Conservation (phyloP, 345 rosid species). For the Adansonia digitata region DNA sequence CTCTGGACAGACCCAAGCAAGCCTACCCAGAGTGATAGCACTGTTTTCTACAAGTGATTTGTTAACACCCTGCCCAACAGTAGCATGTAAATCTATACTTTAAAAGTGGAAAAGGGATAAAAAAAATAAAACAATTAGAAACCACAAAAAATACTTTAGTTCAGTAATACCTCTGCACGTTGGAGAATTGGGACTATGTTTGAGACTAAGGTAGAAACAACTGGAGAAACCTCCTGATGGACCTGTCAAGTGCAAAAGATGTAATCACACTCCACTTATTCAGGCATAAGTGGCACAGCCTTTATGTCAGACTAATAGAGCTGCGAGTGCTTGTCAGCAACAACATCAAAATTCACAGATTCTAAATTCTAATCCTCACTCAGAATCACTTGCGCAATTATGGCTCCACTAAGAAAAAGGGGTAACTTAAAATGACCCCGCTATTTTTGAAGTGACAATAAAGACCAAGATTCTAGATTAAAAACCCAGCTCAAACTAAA, state of each 20-base stretch:
- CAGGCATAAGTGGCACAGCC: background rate
- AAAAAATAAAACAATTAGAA: background rate
- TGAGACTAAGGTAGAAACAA: background rate
- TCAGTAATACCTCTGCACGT: background rate
- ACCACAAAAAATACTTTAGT: background rate
- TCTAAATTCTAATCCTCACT: background rate
- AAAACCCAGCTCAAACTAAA: background rate
- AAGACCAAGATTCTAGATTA: background rate
- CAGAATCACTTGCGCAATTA: background rate
- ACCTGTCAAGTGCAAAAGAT: background rate
- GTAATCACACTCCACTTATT: background rate
- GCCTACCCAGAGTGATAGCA: conserved; percentile 3
- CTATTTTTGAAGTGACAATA: background rate
- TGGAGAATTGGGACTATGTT: background rate
- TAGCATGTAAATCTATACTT: background rate
- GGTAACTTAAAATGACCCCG: background rate
- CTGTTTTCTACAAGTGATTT: background rate
- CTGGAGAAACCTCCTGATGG: background rate
- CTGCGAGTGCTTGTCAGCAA: background rate
- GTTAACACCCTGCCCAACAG: background rate
- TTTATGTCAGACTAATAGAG: background rate
- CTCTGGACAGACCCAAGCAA: conserved; percentile 4
- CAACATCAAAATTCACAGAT: background rate
- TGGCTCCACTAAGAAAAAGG: background rate
- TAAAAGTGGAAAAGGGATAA: background rate